Conservation (phyloP, 1,139 yeast species). For the Pichia sp. region DNA sequence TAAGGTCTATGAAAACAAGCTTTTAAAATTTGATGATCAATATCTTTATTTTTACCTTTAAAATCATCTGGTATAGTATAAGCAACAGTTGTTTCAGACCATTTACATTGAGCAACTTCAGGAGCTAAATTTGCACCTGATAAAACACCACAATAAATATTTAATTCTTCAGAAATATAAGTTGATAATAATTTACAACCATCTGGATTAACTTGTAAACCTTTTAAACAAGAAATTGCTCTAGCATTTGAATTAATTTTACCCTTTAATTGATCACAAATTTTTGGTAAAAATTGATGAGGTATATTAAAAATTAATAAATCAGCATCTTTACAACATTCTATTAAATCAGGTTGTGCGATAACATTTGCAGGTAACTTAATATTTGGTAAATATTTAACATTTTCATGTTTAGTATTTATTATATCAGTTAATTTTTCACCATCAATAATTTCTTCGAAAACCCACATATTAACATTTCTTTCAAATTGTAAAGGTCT, state of each 20-base stretch:
- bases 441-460: constrained; percentile 70
- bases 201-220: constrained; percentile 73
- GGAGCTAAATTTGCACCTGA: constrained; percentile 95
- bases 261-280: constrained; percentile 71
- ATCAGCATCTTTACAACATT: constrained; percentile 71
- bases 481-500: constrained; percentile 61
- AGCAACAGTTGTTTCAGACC: constrained; percentile 95
- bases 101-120: constrained; percentile 87
- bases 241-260: constrained; percentile 60
- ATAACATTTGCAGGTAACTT: constrained; percentile 70
- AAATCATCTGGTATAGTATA: constrained; percentile 67
- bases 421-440: constrained; percentile 77
- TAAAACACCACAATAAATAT: constrained; percentile 86
- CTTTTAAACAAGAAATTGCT: constrained; percentile 91
- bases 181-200: constrained; percentile 78
- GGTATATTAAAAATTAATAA: constrained; percentile 86
- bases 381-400: constrained; percentile 78
- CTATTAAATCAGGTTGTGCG: constrained; percentile 77
- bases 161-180: constrained; percentile 67
- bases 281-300: constrained; percentile 78
- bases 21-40: constrained; percentile 62
- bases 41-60: constrained; percentile 67
- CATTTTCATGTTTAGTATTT: constrained; percentile 82
- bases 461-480: constrained; percentile 91
- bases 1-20: constrained; percentile 88